Base-by-base conservation (phyloP, 2,329 filamentous ascomycete genomes). In the Neurospora crassa region DNA sequence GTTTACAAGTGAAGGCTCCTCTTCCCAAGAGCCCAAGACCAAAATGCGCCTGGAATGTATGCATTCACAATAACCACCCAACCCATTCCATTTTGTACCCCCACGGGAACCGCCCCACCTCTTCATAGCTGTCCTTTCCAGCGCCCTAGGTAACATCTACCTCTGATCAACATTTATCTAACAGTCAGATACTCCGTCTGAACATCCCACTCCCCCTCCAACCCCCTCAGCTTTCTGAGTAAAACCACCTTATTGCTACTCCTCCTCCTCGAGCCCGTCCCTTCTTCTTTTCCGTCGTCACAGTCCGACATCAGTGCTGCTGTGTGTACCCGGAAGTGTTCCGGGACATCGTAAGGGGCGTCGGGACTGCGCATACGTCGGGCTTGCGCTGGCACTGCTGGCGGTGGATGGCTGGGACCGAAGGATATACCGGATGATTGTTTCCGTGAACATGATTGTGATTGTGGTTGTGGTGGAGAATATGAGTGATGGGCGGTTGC, bases 301-400 rank as follows among this genome's bases (percentile, higher is more conserved):
- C 24, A 63, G 16, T n/a, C 53, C 16, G 53, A 34, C 53, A 63
- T 63, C 8, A 79, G 77, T 5, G 79, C 76, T 5, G 76, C 75
- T 24, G 78, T 75, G 40, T 78, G 78, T 45, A 80, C 78, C 8
- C 79, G 74, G 16, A 76, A 74, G 40, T 76, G 73, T 74, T 80
- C 78, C 0, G 78, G 78, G 18, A 80, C 71, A n/a, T 78, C 78
- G 70, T 78, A 80, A 16, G 79, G 78, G 68, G 79, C 72, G 67
- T 79, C 77, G 12, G 70, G 72, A 68, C 74, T 76, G 37, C 74
- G 74, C 40, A 47, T 72, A 10, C 29, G 71, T 24, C n/a, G 67
- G n/a, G n/a, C 4, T 40, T 68, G 42, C n/a, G 45, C 2, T 69
- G 67, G 43, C 2, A 14, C 12, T 45, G 67, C 20, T 59, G 29